Evolutionary conservation across 2,329 filamentous ascomycete genomes (phyloP), one percentile per base, ranked within the genome.

Genomic region (Laburnicola sp.): DNA sequence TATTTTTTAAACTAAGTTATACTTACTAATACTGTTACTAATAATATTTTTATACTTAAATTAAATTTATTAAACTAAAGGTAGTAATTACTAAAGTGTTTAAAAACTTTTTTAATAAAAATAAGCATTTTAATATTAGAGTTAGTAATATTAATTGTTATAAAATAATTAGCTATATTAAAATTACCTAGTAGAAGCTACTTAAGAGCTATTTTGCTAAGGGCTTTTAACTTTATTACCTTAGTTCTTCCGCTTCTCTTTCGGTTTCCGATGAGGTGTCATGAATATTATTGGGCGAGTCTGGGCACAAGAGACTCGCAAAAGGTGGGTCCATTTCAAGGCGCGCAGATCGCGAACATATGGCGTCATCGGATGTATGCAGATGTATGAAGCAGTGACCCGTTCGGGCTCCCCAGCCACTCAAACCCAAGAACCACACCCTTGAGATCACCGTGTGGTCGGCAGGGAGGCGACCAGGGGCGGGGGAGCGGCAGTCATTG

Each of bases 361-460:
- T 16, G 28, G 39, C 27, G 27, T 31, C 26, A 16, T 8, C 30
- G n/a, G n/a, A n/a, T n/a, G n/a, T n/a, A n/a, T n/a, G n/a, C n/a
- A 27, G 34, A 11, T 28, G 36, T 4, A 22, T 45, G 41, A 32
- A 22, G 25, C 8, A 10, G 35, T 31, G 48, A 51, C 26, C 52
- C 48, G 48, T 54, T 47, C 51, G 27, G n/a, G n/a, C n/a, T n/a
- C n/a, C 21, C 21, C 42, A 54, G 43, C 42, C 51, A 47, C 31
- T 26, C 35, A 6, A 10, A 34, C 41, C 41, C 41, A 26, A 8
- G 30, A 21, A 27, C 30, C 40, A 34, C 26, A 30, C 16, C 9
- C 40, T 44, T 22, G 30, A 44, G 21, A 44, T 44, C 22, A n/a
- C n/a, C 30, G 28, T 30, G 10, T 30, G 4, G n/a, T 30, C 23